phyloP scores from a whole-genome alignment of 2,329 filamentous ascomycete genomes.

The Trichoderma semiorbis region DNA sequence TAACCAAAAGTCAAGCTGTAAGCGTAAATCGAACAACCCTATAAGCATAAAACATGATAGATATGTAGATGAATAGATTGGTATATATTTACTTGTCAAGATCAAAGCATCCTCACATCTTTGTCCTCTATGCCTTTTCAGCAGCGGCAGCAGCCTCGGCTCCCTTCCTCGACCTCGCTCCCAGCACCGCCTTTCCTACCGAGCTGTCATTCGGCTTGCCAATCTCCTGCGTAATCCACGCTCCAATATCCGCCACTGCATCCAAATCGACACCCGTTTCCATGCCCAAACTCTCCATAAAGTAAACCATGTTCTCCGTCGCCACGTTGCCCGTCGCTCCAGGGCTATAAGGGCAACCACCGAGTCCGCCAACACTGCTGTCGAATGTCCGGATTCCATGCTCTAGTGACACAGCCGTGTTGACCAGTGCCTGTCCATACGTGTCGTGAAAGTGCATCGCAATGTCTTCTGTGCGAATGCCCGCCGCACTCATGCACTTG shows the following conservation, averaged over 20 bases:
- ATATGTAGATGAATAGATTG: not conserved
- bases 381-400: constrained; percentile 78
- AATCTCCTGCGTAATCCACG: constrained; percentile 66
- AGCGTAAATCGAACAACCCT: not conserved
- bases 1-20: not conserved
- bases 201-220: constrained; percentile 61
- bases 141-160: constrained; percentile 26
- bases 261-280: constrained; percentile 70
- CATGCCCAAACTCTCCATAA: constrained; percentile 70
- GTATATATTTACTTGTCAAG: not conserved
- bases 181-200: constrained; percentile 63
- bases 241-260: constrained; percentile 63
- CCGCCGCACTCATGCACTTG: constrained; percentile 61
- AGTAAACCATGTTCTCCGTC: constrained; percentile 80
- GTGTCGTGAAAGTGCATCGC: constrained; percentile 89
- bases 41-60: not conserved
- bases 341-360: constrained; percentile 80
- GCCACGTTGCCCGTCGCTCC: constrained; percentile 84
- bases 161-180: constrained; percentile 40
- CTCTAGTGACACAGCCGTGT: constrained; percentile 72
- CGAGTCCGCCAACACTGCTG: constrained; percentile 73
- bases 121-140: constrained; percentile 8
- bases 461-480: constrained; percentile 65
- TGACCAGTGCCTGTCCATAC: constrained; percentile 80
- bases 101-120: not conserved